Evolutionary conservation across 2,329 filamentous ascomycete species (phyloP), one percentile per base, ranked within the genome.

Genomic region (Nigrograna mackinnonii): DNA sequence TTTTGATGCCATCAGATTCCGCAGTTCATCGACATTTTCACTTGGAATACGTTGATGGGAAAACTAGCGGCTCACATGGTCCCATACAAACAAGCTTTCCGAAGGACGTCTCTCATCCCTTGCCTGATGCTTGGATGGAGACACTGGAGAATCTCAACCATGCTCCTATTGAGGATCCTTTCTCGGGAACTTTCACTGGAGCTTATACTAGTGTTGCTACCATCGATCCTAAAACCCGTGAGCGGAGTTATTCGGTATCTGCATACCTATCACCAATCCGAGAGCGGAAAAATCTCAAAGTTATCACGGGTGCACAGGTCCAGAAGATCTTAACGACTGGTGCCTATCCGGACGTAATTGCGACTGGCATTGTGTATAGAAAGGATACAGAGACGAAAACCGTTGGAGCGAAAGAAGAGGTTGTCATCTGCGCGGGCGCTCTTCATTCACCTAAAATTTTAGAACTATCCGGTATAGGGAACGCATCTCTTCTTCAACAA

Each of bases 111-210:
- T 12, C 67, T 67, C 1, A 55, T 65, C 4, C 70, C 71, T 1
- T 74, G 79, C 44, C 53, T 22, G 39, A 63, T 4, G 57, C 74
- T 18, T 80, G 77, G 73, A 74, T 78, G 44, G 48, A 52, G 13
- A 71, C 73, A 0, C 39, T 74, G 16, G 57, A 71, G 32, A 47
- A 51, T 1, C 50, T 74, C 0, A 70, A 68, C 0, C 44, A 74
- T n/a, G 47, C 60, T 7, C 65, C 65, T 5, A 73, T 66, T 44
- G 50, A 48, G 4, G 62, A 62, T 17, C 67, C 68, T 31, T 61
- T 74, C 16, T 58, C 64, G 0, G 73, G 74, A 1, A 64, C 57
- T 2, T 74, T 74, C 42, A 55, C 64, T 6, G 73, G 73, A 0
- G 64, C 56, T 6, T 75, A 70, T 69, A 74, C 64, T 30, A 61